Conservation (phyloP, 225 moss, liverwort and hornwort genomes). For the Straminergon stramineum region DNA sequence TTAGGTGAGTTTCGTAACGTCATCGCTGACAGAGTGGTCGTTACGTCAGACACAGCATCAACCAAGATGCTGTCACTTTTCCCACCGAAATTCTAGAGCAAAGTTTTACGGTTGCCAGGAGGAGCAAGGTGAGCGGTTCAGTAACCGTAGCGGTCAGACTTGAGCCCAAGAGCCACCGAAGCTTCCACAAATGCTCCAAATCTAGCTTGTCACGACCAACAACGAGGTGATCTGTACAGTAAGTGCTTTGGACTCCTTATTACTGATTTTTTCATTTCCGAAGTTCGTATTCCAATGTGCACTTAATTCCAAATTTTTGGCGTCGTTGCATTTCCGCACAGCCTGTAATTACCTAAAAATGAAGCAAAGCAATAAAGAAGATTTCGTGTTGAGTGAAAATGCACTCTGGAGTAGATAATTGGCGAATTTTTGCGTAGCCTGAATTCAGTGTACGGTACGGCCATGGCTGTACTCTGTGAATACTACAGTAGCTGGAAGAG, state of each 20-base stretch:
- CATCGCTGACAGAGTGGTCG: not conserved
- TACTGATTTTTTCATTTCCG: slow-evolving; percentile 1
- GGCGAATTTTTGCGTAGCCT: not conserved
- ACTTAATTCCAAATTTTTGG: slow-evolving; percentile 19
- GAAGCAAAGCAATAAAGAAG: not conserved
- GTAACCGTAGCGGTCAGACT: not conserved
- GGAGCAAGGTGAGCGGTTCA: not conserved
- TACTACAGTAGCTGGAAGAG: not conserved
- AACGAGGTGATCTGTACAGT: not conserved
- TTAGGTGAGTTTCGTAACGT: not conserved
- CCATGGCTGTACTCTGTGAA: not conserved
- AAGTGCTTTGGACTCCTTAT: not conserved
- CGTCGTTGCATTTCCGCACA: slow-evolving; percentile 18
- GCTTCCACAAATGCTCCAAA: not conserved
- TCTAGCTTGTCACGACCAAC: not conserved
- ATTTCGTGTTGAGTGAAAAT: not conserved
- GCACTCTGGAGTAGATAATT: not conserved
- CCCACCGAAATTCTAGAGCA: not conserved
- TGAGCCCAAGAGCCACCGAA: not conserved
- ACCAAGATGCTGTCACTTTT: not conserved
- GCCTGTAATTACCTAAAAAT: slow-evolving; percentile 3
- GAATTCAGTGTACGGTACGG: not conserved
- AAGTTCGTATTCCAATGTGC: slow-evolving; percentile 15
- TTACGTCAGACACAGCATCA: not conserved
- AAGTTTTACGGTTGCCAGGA: not conserved